Percentiles rank a stretch among this genome's conserved stretches.
These are phyloP conservation scores for Cairneyella variabilis DNA, from an alignment of 495 filamentous ascomycete species.

Conservation along the genomic window DNA sequence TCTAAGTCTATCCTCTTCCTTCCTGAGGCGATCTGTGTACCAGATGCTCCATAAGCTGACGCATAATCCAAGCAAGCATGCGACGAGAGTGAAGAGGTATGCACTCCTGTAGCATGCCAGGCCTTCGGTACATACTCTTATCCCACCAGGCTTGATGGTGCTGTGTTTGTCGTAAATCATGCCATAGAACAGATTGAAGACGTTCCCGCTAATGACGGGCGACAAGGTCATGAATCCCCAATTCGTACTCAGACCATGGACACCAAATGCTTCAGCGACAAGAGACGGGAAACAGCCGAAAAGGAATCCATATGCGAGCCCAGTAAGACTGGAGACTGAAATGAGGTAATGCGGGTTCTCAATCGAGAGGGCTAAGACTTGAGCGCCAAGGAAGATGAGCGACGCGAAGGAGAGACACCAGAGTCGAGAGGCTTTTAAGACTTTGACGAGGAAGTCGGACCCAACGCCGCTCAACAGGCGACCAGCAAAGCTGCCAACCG, in stretches of 20 bases:
- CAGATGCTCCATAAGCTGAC: slow-evolving; percentile 76
- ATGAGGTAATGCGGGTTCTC: slow-evolving; percentile 74
- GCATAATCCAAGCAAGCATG: slow-evolving; percentile 63
- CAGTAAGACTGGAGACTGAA: slow-evolving; percentile 76
- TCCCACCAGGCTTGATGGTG: slow-evolving; percentile 60
- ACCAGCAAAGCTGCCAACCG: slow-evolving; percentile 77
- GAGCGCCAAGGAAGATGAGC: slow-evolving; percentile 73
- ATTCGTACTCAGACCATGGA: slow-evolving; percentile 82
- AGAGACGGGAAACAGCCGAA: slow-evolving; percentile 95
- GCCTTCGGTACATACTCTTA: slow-evolving; percentile 73
- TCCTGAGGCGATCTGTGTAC: slow-evolving; percentile 36
- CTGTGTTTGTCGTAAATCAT: slow-evolving; percentile 77
- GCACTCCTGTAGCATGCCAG: slow-evolving; percentile 76
- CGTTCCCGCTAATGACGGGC: slow-evolving; percentile 78
- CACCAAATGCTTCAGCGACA: slow-evolving; percentile 86
- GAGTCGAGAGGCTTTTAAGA: slow-evolving; percentile 71
- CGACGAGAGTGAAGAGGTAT: slow-evolving; percentile 77
- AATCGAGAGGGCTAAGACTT: slow-evolving; percentile 74
- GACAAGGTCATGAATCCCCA: slow-evolving; percentile 93
- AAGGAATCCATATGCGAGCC: slow-evolving; percentile 88
- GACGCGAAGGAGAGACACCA: slow-evolving; percentile 85
- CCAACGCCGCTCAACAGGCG: slow-evolving; percentile 80
- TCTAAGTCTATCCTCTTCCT: slow-evolving; percentile 18
- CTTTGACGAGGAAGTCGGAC: slow-evolving; percentile 83
- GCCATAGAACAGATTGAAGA: slow-evolving; percentile 91